Conservation (phyloP, 305 asterid genomes). For the Plantago rigida region DNA sequence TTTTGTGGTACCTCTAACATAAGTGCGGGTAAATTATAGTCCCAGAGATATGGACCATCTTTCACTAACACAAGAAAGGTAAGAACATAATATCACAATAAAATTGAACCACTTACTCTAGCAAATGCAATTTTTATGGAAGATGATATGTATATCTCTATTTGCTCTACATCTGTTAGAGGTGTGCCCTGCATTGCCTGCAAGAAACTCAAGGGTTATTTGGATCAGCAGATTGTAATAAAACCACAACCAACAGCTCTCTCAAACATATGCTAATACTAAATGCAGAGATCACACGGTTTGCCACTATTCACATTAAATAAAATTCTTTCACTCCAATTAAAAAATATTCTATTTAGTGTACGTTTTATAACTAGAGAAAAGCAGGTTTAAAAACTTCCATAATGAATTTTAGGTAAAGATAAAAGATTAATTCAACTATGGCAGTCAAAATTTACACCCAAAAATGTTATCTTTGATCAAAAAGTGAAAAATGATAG, state of each 20-base stretch:
- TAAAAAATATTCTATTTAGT: neutral
- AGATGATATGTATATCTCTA: conserved; percentile 72
- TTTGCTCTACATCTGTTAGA: conserved; percentile 69
- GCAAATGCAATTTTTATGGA: conserved; percentile 74
- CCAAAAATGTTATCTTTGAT: neutral
- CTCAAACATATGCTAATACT: conserved; percentile 10
- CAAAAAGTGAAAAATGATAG: neutral
- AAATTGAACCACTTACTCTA: conserved; percentile 49
- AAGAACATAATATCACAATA: conserved; percentile 8
- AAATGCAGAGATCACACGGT: neutral
- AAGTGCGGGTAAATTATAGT: neutral
- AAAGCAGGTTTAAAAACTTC: neutral
- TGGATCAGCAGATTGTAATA: conserved; percentile 6
- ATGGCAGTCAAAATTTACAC: neutral
- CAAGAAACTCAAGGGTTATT: conserved; percentile 27
- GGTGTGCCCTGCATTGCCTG: conserved; percentile 62
- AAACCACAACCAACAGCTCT: conserved; percentile 7
- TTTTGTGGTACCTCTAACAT: neutral
- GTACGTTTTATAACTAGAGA: conserved; percentile 18
- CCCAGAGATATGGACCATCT: neutral
- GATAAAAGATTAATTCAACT: neutral
- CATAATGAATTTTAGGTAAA: conserved; percentile 1
- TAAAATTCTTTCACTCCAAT: conserved; percentile 2
- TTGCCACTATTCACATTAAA: conserved; percentile 9
- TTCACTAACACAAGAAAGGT: neutral